Percentiles rank a stretch among this genome's conserved stretches.
phyloP scores from a whole-genome alignment of 2,329 filamentous ascomycete genomes.

The Coniochaeta prunicola region DNA sequence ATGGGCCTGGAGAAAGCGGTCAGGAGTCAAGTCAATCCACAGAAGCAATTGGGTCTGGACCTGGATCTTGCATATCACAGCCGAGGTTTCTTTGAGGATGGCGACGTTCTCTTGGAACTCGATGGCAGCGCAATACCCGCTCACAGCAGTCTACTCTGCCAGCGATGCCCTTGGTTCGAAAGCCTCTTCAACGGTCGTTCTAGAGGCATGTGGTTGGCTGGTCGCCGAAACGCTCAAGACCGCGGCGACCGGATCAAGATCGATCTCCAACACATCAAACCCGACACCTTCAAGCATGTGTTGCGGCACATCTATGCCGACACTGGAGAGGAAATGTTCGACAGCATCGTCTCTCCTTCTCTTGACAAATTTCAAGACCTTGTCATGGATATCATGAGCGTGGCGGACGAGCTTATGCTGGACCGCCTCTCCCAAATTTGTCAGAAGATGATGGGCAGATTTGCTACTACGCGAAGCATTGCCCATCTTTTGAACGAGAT shows the following conservation, averaged over 20 bases:
- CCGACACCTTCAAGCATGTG: constrained; percentile 68
- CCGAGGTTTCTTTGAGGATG: constrained; percentile 65
- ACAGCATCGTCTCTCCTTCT: constrained; percentile 61
- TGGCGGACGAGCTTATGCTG: constrained; percentile 92
- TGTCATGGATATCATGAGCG: constrained; percentile 83
- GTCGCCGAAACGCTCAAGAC: constrained; percentile 45
- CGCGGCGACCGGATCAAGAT: constrained; percentile 50
- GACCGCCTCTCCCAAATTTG: constrained; percentile 86
- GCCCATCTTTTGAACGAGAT: constrained; percentile 80
- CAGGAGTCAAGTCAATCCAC: constrained; percentile 61
- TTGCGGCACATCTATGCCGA: constrained; percentile 80
- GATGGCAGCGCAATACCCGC: constrained; percentile 63
- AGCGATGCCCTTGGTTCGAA: constrained; percentile 86
- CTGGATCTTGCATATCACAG: constrained; percentile 64
- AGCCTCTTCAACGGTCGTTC: constrained; percentile 86
- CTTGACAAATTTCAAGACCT: constrained; percentile 82
- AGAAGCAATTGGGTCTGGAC: constrained; percentile 59
- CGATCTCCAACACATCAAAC: constrained; percentile 75
- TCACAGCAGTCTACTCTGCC: constrained; percentile 74
- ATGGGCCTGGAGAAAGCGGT: constrained; percentile 67
- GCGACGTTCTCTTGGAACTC: constrained; percentile 73
- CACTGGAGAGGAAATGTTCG: constrained; percentile 71
- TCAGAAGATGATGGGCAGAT: constrained; percentile 74
- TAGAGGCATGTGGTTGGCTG: constrained; percentile 73
- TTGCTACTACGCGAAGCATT: constrained; percentile 81